Conservation (phyloP, 495 filamentous ascomycete genomes). For the Sordaria brevicollis region DNA sequence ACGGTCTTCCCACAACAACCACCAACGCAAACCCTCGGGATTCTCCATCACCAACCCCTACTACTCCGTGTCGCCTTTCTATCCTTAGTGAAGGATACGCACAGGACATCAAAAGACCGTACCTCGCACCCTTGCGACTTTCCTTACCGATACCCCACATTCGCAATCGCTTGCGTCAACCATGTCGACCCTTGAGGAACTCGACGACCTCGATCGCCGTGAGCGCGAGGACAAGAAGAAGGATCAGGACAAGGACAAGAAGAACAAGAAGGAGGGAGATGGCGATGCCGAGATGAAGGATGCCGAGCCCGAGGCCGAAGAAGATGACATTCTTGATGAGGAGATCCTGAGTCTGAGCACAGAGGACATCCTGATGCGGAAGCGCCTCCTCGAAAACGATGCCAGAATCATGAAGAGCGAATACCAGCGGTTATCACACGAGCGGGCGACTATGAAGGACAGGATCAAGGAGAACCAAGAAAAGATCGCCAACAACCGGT, state of each 20-base stretch:
- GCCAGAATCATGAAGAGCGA: conserved; percentile 98
- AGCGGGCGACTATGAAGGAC: conserved; percentile 88
- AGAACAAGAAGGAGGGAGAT: conserved; percentile 51
- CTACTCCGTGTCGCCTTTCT: neutral
- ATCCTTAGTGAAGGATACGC: neutral
- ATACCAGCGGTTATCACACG: conserved; percentile 84
- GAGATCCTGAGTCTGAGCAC: conserved; percentile 87
- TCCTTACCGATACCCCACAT: neutral
- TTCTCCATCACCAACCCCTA: neutral
- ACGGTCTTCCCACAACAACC: neutral
- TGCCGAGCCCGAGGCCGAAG: conserved; percentile 46
- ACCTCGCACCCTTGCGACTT: neutral
- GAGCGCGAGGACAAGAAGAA: conserved; percentile 59
- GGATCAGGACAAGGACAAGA: conserved; percentile 67
- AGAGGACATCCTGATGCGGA: conserved; percentile 80
- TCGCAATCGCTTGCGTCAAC: neutral
- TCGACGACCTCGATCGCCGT: conserved; percentile 43
- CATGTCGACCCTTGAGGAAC: conserved; percentile 35
- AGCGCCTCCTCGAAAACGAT: conserved; percentile 90
- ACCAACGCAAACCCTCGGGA: neutral
- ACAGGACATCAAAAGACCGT: neutral
- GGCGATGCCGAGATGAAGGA: conserved; percentile 89
- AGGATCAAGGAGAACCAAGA: conserved; percentile 99
- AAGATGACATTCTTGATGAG: conserved; percentile 74
- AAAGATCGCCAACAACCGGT: conserved; percentile 99